Base-by-base conservation (phyloP, 208 protist species). In the Spongospora subterranea region DNA sequence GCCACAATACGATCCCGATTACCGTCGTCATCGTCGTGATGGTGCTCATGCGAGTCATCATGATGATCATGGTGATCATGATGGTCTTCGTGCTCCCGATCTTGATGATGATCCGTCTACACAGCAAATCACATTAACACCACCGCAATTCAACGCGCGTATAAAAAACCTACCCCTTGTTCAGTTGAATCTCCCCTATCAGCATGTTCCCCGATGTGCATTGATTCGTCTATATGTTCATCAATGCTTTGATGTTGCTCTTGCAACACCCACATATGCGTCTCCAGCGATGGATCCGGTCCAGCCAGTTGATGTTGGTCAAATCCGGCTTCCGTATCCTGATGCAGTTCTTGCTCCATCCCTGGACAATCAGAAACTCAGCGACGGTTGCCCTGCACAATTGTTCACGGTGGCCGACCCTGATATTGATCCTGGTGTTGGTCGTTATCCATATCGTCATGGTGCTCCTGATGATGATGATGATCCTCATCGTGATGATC, bases 341-440 rank as follows among this genome's bases (percentile, higher is more conserved):
- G 71, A 82, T 82, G 71, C 35, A 82, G 71, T n/a, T 82, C 71
- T n/a, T 82, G 71, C 71, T 82, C 71, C 71, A 82, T 82, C 6
- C 71, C 71, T 82, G 71, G 6, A n/a, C 71, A 39, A n/a, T 43
- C 17, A n/a, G n/a, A 65, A 17, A 65, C 17, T 82, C 71, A 82
- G 35, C 71, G 71, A 82, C n/a, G 40, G n/a, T 20, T 6, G 35
- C 6, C 17, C n/a, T 35, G n/a, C n/a, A 35, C 6, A 6, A n/a
- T 40, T 43, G 17, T 6, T 35, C 6, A 45, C 13, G 71, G 35
- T 60, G n/a, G 6, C 50, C 24, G 50, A 60, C 50, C 50, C 24
- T 60, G 50, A 24, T 60, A 24, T 60, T 60, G 50, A 24, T 60
- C 50, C 24, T 60, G 50, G 50, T 60, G 50, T 24, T 60, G 50